Conservation (phyloP, 345 rosid species). For the Hibiscus trionum region DNA sequence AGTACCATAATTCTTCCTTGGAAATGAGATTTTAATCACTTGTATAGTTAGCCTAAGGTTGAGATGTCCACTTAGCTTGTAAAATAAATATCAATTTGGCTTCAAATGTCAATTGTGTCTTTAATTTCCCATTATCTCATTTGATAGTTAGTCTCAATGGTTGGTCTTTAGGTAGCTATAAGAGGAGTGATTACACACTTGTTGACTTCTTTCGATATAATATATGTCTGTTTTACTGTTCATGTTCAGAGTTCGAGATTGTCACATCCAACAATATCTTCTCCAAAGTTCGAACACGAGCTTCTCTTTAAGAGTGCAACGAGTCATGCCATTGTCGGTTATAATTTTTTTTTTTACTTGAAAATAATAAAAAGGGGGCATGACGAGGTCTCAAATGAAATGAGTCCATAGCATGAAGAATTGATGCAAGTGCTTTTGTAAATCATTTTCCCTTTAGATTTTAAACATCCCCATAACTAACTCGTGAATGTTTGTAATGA, state of each 20-base stretch:
- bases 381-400: background rate
- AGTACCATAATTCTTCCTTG: conserved; percentile 14
- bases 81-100: background rate
- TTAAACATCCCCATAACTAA: conserved; percentile 7
- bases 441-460: conserved; percentile 21
- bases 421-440: background rate
- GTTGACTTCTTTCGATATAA: too few species aligned
- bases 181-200: conserved; percentile 13
- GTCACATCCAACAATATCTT: too few species aligned
- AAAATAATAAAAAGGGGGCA: background rate
- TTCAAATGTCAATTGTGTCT: conserved; percentile 8
- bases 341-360: background rate
- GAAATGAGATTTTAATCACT: conserved; percentile 17
- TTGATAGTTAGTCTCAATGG: conserved; percentile 9
- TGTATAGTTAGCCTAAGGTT: conserved; percentile 15
- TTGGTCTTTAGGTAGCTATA: conserved; percentile 5
- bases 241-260: too few species aligned
- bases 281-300: too few species aligned
- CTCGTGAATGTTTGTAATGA: background rate
- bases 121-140: background rate
- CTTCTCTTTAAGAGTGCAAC: too few species aligned
- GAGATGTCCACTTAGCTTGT: conserved; percentile 28
- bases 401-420: background rate
- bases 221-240: too few species aligned
- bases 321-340: too few species aligned